Evolutionary conservation across 441 rosid species (phyloP), one percentile per base, ranked within the genome.

Genomic region (Adansonia rubrostipa): DNA sequence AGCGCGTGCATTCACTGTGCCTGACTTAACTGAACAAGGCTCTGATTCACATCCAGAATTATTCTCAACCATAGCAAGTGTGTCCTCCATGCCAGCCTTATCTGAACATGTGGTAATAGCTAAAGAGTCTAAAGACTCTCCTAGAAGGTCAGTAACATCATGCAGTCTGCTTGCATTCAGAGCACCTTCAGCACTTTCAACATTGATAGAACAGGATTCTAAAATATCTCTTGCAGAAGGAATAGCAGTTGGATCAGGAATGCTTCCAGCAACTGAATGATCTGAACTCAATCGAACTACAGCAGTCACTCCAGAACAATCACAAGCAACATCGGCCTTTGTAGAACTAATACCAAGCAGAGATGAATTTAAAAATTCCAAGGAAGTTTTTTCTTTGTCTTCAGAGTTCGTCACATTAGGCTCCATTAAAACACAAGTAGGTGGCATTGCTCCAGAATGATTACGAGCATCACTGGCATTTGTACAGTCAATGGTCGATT

Each of bases 181-280:
- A 17, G 79, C 68, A 56, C 53, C 62, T 68, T 58, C 65, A 61
- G 67, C 50, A 1, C 50, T 33, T 53, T 68, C 82, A 70, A 47
- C 33, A 77, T 80, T 70, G 71, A 63, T 73, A 60, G 36, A 63
- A 33, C 36, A 33, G 36, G 45, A 33, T 63, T 33, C 19, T 20
- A 28, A 61, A 42, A 54, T 69, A 60, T 14, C 80, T 45, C 51
- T 69, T 24, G 53, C 20, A 70, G 15, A 66, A 42, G 74, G 6
- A 65, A 14, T 64, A 20, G 13, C 78, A 75, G 57, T 24, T 71
- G 47, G n/a, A 76, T 24, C 77, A 63, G 79, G 80, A 28, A 48
- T 61, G 51, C 54, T 77, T 54, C 20, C 22, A n/a, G 78, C 44
- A 77, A 33, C 76, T 33, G 81, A 77, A 78, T 84, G 54, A 51